Evolutionary conservation across 129 eudicot species (phyloP), one percentile per base, ranked within the genome.

Genomic region (Escallonia herrerae): DNA sequence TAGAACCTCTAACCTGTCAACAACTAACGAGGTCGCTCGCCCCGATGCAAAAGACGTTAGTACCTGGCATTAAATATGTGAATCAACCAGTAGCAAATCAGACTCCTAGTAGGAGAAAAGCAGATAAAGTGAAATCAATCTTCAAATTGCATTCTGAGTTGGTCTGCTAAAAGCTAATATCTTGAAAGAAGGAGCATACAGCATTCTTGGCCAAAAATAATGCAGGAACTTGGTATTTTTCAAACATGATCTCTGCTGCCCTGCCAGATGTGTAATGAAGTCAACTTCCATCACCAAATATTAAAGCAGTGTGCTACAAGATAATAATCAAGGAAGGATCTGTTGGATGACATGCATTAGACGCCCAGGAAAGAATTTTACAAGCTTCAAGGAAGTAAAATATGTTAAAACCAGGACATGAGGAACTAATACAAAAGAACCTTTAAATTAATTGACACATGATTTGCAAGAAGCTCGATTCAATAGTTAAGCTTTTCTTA

Each of bases 41-140:
- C 99, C 99, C 33, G 99, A 93, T 50, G 99, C 99, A 84, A 93
- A 93, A 70, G 99, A 86, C 69, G 99, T 89, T 56, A 93, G 96
- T 68, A 93, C 99, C 96, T 89, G 79, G 53, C 65, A 76, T 40
- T 39, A 59, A 60, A 65, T 77, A 13, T 42, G 9, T 22, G 37
- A 48, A 44, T 52, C 46, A 48, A 76, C 22, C 51, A 57, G 33
- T 44, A 63, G 22, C 60, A 66, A 39, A 75, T 61, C 44, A 64
- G 46, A 46, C 43, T 64, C 15, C 52, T 12, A 6, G 45, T 12
- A 61, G 42, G 11, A 58, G 52, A 52, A 60, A 74, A 48, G 62
- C 46, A 62, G 10, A 42, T 61, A 12, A 4, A 56, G 40, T 46
- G 1, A 14, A 22, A 22, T 44, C 9, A 37, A 58, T 14, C 43